Evolutionary conservation across 371 early-diverging fungal genomes (phyloP).

Genomic region (Lichtheimia ornata): DNA sequence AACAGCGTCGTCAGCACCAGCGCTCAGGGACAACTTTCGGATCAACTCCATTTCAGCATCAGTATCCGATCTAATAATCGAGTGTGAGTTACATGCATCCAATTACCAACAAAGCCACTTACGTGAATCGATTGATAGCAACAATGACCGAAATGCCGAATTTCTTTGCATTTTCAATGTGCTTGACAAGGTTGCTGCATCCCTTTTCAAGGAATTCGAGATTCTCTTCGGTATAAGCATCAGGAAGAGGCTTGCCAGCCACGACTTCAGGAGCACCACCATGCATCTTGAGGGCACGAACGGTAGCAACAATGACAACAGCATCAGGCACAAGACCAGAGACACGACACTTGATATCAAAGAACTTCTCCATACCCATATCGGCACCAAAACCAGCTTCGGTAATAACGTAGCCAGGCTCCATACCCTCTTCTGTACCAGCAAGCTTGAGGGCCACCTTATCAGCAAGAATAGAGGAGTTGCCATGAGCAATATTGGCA

Average conservation of each 20-base stretch:
- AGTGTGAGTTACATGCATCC: not conserved
- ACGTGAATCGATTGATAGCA: constrained; percentile 89
- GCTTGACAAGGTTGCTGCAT: constrained; percentile 82
- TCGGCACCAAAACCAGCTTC: constrained; percentile 99
- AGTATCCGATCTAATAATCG: constrained; percentile 69
- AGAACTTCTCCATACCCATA: constrained; percentile 98
- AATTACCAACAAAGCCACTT: constrained; percentile 13
- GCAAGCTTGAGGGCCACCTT: constrained; percentile 91
- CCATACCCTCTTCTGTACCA: constrained; percentile 66
- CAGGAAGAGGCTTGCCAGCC: constrained; percentile 89
- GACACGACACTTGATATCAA: constrained; percentile 95
- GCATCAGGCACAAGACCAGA: constrained; percentile 87
- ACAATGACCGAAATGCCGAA: constrained; percentile 93
- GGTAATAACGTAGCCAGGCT: constrained; percentile 91
- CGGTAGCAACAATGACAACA: constrained; percentile 96
- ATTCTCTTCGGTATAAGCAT: constrained; percentile 86
- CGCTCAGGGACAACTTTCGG: constrained; percentile 67
- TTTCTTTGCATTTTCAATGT: constrained; percentile 88
- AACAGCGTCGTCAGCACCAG: constrained; percentile 89
- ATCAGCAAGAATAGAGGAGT: constrained; percentile 93
- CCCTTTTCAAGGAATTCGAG: constrained; percentile 82
- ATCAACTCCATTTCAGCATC: constrained; percentile 84
- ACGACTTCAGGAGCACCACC: constrained; percentile 97
- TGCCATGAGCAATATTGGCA: constrained; percentile 98
- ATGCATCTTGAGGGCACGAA: constrained; percentile 95